A percentile compares a stretch with the other conserved stretches of the same genome.
These are phyloP conservation scores for Calamus simplicifolius DNA, from an alignment of 176 grass and related monocot species.

Conservation along the genomic window DNA sequence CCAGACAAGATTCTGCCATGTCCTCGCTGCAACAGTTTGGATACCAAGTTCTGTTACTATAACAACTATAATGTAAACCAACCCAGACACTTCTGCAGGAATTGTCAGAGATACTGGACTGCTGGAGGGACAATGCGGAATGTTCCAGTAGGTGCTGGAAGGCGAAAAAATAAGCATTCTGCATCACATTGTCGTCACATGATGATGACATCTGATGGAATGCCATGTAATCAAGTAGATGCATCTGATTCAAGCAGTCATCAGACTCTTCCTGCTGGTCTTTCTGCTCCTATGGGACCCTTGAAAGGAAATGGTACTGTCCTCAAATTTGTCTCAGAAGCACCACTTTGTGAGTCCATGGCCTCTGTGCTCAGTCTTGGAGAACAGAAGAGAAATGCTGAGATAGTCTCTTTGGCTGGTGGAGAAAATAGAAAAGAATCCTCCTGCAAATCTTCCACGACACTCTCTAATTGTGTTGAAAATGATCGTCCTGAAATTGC, in stretches of 20 bases:
- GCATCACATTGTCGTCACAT: background rate
- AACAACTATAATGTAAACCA: slow-evolving; percentile 20
- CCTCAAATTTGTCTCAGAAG: slow-evolving; percentile 9
- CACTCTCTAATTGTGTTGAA: background rate
- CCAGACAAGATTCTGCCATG: slow-evolving; percentile 15
- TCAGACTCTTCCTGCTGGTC: background rate
- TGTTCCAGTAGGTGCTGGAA: slow-evolving; percentile 11
- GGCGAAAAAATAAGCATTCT: slow-evolving; percentile 7
- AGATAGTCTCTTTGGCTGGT: background rate
- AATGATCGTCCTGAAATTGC: background rate
- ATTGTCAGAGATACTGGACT: slow-evolving; percentile 18
- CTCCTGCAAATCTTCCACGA: background rate
- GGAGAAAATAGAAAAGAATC: background rate
- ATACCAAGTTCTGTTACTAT: slow-evolving; percentile 17
- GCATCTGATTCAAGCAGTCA: background rate
- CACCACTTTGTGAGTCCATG: slow-evolving; percentile 12
- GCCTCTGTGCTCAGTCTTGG: background rate
- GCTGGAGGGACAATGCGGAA: slow-evolving; percentile 11
- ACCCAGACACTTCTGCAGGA: slow-evolving; percentile 16
- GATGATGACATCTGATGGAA: background rate
- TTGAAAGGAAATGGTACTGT: slow-evolving; percentile 1
- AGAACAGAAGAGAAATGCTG: background rate
- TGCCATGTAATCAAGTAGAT: background rate
- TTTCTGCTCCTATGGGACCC: background rate
- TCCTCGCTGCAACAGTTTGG: slow-evolving; percentile 10